A percentile compares a stretch with the other conserved stretches of the same genome.
Evolutionary conservation across 2,329 filamentous ascomycete species (phyloP).

Genomic region (Beauveria sp.): DNA sequence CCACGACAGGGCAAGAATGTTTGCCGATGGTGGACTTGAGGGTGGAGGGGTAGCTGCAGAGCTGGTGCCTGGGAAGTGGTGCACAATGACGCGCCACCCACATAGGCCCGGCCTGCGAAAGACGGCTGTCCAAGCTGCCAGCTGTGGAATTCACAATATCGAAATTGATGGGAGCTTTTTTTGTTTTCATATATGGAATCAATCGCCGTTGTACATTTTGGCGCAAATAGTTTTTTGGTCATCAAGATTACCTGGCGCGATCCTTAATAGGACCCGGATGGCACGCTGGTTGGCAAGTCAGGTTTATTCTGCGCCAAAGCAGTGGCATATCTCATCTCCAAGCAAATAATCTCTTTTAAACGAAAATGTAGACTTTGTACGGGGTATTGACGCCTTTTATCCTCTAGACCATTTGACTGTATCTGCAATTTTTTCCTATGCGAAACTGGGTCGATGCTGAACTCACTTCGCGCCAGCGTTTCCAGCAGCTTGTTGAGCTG

Average conservation of each 20-base stretch:
- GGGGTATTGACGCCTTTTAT: neutral
- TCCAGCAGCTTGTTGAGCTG: conserved; percentile 33
- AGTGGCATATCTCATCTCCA: neutral
- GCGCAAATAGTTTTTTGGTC: too few relatives aligned
- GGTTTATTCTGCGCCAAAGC: neutral
- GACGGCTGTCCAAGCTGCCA: neutral
- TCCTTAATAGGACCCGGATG: too few relatives aligned
- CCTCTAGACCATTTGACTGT: conserved; percentile 10
- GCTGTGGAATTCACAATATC: neutral
- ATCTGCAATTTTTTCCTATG: neutral
- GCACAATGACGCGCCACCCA: neutral
- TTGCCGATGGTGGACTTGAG: conserved; percentile 7
- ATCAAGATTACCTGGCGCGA: too few relatives aligned
- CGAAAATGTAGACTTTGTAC: neutral
- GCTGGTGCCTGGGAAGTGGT: conserved; percentile 5
- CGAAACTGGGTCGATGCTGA: neutral
- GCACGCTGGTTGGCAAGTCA: too few relatives aligned
- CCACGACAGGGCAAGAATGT: conserved; percentile 1
- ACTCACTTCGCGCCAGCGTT: conserved; percentile 6
- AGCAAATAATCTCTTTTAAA: neutral
- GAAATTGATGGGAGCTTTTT: too few relatives aligned
- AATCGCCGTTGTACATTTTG: too few relatives aligned
- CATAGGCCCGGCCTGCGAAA: neutral
- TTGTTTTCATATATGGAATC: too few relatives aligned
- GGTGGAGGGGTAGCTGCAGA: conserved; percentile 9